Conservation (phyloP, 1,284 basidiomycete species). For the Somion occarium region DNA sequence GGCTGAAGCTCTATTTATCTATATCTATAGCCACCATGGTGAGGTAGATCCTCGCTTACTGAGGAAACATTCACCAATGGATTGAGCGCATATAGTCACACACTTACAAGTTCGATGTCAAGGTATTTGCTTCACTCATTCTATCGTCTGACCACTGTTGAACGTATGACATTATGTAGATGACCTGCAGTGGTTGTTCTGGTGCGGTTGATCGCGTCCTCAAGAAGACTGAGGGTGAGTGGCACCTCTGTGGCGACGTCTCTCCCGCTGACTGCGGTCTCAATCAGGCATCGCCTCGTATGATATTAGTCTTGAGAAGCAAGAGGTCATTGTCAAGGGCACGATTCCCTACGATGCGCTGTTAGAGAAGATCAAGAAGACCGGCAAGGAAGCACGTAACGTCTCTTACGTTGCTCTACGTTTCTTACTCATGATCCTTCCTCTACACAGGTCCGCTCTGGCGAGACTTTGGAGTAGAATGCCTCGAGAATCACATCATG, state of each 20-base stretch:
- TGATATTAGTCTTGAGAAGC: slow-evolving; percentile 61
- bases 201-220: slow-evolving; percentile 74
- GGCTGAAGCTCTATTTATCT: slow-evolving; percentile 6
- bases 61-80: background rate
- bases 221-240: slow-evolving; percentile 60
- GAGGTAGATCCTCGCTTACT: slow-evolving; percentile 3
- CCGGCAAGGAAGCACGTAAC: slow-evolving; percentile 69
- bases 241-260: background rate
- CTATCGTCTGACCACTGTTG: slow-evolving; percentile 5
- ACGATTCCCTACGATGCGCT: slow-evolving; percentile 62
- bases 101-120: slow-evolving; percentile 37
- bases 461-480: slow-evolving; percentile 29
- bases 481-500: background rate
- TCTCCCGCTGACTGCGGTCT: background rate
- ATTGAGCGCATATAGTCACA: slow-evolving; percentile 12
- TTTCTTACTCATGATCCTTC: slow-evolving; percentile 2
- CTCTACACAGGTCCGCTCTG: slow-evolving; percentile 32
- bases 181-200: slow-evolving; percentile 82
- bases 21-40: slow-evolving; percentile 6
- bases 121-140: slow-evolving; percentile 21
- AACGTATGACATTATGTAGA: too few relatives aligned
- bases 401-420: background rate
- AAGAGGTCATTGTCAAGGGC: slow-evolving; percentile 69
- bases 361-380: slow-evolving; percentile 78
- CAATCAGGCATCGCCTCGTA: slow-evolving; percentile 49